Evolutionary conservation across 129 eudicot genomes (phyloP).

Genomic region (Artemisia argyi): DNA sequence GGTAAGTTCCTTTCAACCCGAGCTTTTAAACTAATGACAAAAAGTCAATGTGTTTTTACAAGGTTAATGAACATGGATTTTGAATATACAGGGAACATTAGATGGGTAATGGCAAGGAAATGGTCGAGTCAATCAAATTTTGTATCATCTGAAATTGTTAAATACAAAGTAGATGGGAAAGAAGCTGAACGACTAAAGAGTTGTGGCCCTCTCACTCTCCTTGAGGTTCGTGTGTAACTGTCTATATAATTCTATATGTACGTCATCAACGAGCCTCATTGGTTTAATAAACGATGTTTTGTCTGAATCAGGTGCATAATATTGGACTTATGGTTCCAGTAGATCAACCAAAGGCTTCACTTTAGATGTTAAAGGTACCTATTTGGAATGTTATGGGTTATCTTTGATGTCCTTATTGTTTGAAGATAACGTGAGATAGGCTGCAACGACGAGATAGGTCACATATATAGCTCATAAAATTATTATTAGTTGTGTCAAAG

Average conservation of each 20-base stretch:
- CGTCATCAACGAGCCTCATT: not conserved
- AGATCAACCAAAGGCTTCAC: constrained; percentile 78
- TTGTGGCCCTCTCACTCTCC: constrained; percentile 60
- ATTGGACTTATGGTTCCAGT: constrained; percentile 82
- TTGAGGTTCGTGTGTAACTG: constrained; percentile 35
- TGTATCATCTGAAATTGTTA: constrained; percentile 31
- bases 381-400: too few relatives aligned
- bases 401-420: too few relatives aligned
- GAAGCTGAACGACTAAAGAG: constrained; percentile 49
- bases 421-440: too few relatives aligned
- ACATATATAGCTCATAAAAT: too few relatives aligned
- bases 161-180: constrained; percentile 47
- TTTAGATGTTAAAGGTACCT: constrained; percentile 40
- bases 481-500: too few relatives aligned
- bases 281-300: not conserved
- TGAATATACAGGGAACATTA: constrained; percentile 53
- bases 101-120: constrained; percentile 72
- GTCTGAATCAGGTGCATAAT: constrained; percentile 41
- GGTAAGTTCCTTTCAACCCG: too few relatives aligned
- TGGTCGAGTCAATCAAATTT: constrained; percentile 69
- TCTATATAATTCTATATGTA: not conserved
- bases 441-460: too few relatives aligned
- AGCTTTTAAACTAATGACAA: too few relatives aligned
- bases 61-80: too few relatives aligned
- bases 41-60: too few relatives aligned